These are phyloP conservation scores for Jaltomata sinuosa DNA, from an alignment of 257 asterid species.

Conservation along the genomic window DNA sequence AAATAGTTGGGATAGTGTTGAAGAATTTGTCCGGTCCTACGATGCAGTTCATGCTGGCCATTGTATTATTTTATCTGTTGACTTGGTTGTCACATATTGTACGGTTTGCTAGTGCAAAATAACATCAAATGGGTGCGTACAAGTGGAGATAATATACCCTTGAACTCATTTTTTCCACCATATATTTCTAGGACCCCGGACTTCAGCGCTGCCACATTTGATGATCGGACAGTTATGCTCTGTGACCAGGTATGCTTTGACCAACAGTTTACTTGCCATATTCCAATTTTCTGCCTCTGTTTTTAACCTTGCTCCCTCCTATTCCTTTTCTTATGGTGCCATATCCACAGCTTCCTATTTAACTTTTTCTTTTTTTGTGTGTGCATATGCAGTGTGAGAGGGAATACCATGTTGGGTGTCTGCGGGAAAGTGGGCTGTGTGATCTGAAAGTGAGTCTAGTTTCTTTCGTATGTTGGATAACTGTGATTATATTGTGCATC, in stretches of 20 bases:
- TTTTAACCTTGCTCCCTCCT: not conserved
- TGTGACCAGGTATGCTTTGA: constrained; percentile 77
- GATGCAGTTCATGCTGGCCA: not conserved
- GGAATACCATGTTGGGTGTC: constrained; percentile 99
- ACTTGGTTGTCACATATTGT: not conserved
- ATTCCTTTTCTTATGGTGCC: not conserved
- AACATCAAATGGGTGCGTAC: not conserved
- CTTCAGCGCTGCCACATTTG: constrained; percentile 87
- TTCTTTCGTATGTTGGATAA: not conserved
- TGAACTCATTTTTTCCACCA: constrained; percentile 6
- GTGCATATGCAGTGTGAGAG: constrained; percentile 65
- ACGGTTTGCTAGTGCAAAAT: not conserved
- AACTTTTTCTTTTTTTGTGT: not conserved
- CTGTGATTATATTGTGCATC: not conserved
- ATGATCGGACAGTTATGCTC: constrained; percentile 82
- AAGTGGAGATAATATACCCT: not conserved
- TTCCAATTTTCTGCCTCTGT: not conserved
- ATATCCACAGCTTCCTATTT: not conserved
- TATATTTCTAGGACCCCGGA: constrained; percentile 62
- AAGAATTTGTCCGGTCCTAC: not conserved
- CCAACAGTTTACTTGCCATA: not conserved
- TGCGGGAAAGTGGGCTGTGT: constrained; percentile 68
- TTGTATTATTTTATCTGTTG: not conserved
- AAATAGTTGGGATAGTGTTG: not conserved
- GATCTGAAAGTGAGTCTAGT: constrained; percentile 67